Evolutionary conservation across 1,284 basidiomycete species (phyloP).

Genomic region (Cryptococcus neoformans): DNA sequence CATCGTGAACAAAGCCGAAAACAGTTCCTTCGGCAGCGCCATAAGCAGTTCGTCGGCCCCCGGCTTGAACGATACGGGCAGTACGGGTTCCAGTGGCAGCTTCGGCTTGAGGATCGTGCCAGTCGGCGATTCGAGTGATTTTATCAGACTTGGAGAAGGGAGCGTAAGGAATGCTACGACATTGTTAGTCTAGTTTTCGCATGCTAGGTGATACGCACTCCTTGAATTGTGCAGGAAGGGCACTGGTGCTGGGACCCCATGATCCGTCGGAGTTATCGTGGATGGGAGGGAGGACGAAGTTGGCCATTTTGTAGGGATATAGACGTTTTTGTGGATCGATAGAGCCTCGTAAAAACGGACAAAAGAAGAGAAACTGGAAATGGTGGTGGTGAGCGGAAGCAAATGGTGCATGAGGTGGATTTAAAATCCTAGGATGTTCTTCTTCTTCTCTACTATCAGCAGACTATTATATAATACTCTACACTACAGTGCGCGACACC

Average conservation of each 20-base stretch:
- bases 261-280: conserved; percentile 50
- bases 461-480: too few relatives aligned
- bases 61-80: conserved; percentile 17
- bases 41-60: conserved; percentile 49
- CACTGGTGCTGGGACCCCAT: conserved; percentile 49
- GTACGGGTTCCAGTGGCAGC: conserved; percentile 58
- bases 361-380: too few relatives aligned
- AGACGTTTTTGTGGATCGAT: too few relatives aligned
- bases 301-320: conserved; percentile 28
- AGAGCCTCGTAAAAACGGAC: too few relatives aligned
- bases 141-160: conserved; percentile 99
- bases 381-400: too few relatives aligned
- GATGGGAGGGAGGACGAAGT: conserved; percentile 48
- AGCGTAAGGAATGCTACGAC: conserved; percentile 76
- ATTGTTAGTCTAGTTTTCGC: background rate
- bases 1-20: conserved; percentile 98
- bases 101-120: conserved; percentile 64
- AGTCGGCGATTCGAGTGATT: conserved; percentile 95
- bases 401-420: too few relatives aligned
- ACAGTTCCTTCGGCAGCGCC: conserved; percentile 63
- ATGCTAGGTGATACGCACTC: conserved; percentile 36
- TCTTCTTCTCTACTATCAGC: too few relatives aligned
- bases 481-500: too few relatives aligned
- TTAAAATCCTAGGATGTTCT: too few relatives aligned
- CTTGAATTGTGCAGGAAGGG: conserved; percentile 47